Percentiles rank a stretch among this genome's conserved stretches.
Conservation (phyloP, 768 basidiomycete genomes). For the Phylloporus arenicola region DNA sequence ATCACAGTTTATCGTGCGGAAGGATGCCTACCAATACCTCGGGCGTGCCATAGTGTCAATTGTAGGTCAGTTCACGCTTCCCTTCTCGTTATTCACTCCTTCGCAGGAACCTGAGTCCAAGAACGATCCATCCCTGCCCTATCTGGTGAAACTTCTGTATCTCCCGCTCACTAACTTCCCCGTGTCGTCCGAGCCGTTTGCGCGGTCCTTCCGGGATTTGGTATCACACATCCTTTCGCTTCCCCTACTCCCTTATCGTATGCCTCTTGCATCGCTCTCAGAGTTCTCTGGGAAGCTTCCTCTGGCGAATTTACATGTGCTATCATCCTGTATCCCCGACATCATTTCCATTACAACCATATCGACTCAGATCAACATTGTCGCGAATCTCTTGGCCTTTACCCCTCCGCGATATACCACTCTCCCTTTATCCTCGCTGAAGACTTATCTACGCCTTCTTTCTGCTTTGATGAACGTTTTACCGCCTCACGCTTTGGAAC, state of each 20-base stretch:
- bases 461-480: constrained; percentile 47
- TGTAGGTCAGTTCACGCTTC: constrained; percentile 36
- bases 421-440: constrained; percentile 42
- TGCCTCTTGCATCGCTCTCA: constrained; percentile 58
- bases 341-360: constrained; percentile 31
- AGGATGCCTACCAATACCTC: constrained; percentile 38
- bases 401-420: constrained; percentile 53
- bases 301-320: constrained; percentile 34
- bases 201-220: constrained; percentile 36
- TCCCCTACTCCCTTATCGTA: constrained; percentile 72
- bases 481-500: constrained; percentile 50
- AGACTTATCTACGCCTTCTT: constrained; percentile 50
- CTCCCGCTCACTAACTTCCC: constrained; percentile 18
- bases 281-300: constrained; percentile 64
- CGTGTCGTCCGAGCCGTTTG: constrained; percentile 30
- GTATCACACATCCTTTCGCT: constrained; percentile 60
- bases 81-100: not conserved
- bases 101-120: constrained; percentile 56
- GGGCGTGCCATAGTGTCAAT: constrained; percentile 28
- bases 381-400: constrained; percentile 70
- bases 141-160: constrained; percentile 24
- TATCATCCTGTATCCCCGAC: constrained; percentile 27
- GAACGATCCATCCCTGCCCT: constrained; percentile 29
- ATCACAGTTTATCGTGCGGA: constrained; percentile 41
- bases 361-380: constrained; percentile 47